Evolutionary conservation across 2,329 filamentous ascomycete species (phyloP).

Genomic region (Pseudocercospora eumusae): DNA sequence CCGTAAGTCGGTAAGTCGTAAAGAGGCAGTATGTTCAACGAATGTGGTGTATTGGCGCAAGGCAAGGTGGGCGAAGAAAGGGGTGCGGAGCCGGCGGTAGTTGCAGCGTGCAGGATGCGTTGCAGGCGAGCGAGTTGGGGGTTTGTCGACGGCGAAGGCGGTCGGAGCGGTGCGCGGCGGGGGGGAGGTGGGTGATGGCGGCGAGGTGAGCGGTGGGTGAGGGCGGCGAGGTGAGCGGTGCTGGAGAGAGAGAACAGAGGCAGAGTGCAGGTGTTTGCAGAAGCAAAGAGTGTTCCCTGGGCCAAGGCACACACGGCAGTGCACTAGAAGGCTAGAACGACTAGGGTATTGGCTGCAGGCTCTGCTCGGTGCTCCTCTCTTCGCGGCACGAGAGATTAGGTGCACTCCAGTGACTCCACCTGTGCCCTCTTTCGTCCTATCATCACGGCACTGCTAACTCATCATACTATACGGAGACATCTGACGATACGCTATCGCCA

Average conservation of each 20-base stretch:
- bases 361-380: neutral
- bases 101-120: neutral
- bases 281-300: no score
- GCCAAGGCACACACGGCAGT: neutral
- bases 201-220: neutral
- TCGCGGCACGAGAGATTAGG: neutral
- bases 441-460: slow-evolving; percentile 3
- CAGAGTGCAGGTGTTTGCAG: no score
- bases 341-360: neutral
- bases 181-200: slow-evolving; percentile 1
- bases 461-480: no score
- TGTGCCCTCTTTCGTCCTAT: neutral
- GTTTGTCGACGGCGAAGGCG: slow-evolving; percentile 17
- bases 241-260: neutral
- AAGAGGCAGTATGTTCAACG: slow-evolving; percentile 21
- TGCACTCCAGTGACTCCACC: neutral
- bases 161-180: slow-evolving; percentile 7
- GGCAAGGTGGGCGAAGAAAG: slow-evolving; percentile 21
- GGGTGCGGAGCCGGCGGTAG: slow-evolving; percentile 9
- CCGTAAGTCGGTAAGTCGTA: slow-evolving; percentile 28
- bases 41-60: slow-evolving; percentile 22
- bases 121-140: slow-evolving; percentile 2
- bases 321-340: neutral
- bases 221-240: neutral
- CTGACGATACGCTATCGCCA: no score